A percentile compares a stretch with the other conserved stretches of the same genome.
Conservation (phyloP, 805 yeast genomes). For the Saccharomyces kudriavzevii region DNA sequence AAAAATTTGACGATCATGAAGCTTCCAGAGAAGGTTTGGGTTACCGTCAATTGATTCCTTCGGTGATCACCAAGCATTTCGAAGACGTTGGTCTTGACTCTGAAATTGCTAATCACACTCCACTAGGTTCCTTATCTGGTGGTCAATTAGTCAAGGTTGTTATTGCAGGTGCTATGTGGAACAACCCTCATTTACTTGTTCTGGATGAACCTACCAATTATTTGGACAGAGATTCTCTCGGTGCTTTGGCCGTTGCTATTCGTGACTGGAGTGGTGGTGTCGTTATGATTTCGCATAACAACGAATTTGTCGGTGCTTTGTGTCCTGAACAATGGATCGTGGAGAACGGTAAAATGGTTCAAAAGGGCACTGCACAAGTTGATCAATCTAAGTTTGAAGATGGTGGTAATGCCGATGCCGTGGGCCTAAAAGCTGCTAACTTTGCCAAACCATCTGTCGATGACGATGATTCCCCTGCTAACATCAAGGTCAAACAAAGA, state of each 20-base stretch:
- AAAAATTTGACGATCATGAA: conserved; percentile 97
- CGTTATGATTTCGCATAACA: conserved; percentile 95
- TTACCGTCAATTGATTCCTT: conserved; percentile 87
- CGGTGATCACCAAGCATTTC: conserved; percentile 90
- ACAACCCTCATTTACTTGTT: conserved; percentile 92
- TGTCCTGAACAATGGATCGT: conserved; percentile 99
- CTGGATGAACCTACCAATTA: conserved; percentile 98
- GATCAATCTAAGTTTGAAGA: conserved; percentile 80
- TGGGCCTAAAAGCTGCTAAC: conserved; percentile 41
- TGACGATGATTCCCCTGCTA: conserved; percentile 89
- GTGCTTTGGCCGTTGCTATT: conserved; percentile 95
- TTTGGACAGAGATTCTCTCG: conserved; percentile 94
- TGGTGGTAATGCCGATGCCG: conserved; percentile 47
- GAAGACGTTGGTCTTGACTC: conserved; percentile 97
- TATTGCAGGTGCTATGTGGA: conserved; percentile 99
- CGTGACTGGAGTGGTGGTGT: conserved; percentile 99
- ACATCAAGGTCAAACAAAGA: conserved; percentile 84
- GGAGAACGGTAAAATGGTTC: conserved; percentile 82
- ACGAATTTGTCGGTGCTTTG: conserved; percentile 92
- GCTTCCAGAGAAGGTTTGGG: conserved; percentile 99
- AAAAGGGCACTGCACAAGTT: conserved; percentile 69
- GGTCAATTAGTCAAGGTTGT: conserved; percentile 98
- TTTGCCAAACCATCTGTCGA: conserved; percentile 37
- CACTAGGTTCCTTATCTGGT: conserved; percentile 92
- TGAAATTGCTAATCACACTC: conserved; percentile 97